Evolutionary conservation across 208 protist genomes (phyloP).

Genomic region (Jaenimonas drosophilae): DNA sequence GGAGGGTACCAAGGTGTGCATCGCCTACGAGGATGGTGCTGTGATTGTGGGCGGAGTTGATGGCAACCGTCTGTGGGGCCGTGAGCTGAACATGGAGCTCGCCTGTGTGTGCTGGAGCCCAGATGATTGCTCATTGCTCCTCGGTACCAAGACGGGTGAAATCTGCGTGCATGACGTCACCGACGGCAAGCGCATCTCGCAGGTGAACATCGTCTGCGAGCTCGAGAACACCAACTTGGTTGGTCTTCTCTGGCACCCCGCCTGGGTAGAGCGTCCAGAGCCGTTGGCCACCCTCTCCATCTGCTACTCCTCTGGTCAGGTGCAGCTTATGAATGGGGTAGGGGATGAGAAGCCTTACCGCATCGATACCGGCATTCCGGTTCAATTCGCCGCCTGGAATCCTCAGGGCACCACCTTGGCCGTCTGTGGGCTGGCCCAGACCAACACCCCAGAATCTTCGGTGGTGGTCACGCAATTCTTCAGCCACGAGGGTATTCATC

Average conservation of each 20-base stretch:
- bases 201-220: constrained; percentile 52
- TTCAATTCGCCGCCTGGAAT: constrained; percentile 88
- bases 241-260: constrained; percentile 79
- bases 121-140: constrained; percentile 87
- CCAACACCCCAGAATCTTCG: constrained; percentile 8
- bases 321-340: constrained; percentile 91
- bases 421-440: constrained; percentile 55
- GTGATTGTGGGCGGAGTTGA: constrained; percentile 96
- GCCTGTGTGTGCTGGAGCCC: constrained; percentile 92
- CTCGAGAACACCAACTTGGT: constrained; percentile 26
- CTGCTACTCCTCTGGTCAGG: constrained; percentile 78
- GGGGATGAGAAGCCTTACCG: constrained; percentile 78
- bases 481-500: constrained; percentile 80
- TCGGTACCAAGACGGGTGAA: constrained; percentile 83
- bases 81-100: constrained; percentile 85
- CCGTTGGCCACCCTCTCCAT: constrained; percentile 80
- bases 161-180: constrained; percentile 86
- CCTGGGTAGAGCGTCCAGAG: constrained; percentile 73
- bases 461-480: constrained; percentile 92
- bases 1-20: constrained; percentile 94
- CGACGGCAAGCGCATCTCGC: constrained; percentile 64
- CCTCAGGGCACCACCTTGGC: constrained; percentile 89
- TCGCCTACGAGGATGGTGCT: constrained; percentile 94
- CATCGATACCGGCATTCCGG: constrained; percentile 84
- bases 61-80: constrained; percentile 94